These are phyloP conservation scores for Sarcomyxa edulis DNA, from an alignment of 768 basidiomycete species.

Conservation along the genomic window DNA sequence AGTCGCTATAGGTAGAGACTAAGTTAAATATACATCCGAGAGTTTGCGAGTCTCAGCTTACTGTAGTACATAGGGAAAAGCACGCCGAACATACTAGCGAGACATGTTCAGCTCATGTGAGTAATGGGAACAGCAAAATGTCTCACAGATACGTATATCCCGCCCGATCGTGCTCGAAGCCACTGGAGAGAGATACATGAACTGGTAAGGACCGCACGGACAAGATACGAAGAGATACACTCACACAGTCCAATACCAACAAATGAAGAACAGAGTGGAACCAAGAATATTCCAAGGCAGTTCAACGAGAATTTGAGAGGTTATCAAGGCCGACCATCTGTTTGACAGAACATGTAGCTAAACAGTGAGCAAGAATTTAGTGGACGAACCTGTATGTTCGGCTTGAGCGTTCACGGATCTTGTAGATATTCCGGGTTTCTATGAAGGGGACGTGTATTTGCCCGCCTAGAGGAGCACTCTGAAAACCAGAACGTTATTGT, in stretches of 20 bases:
- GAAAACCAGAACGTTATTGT: conserved; percentile 7
- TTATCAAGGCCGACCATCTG: conserved; percentile 58
- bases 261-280: conserved; percentile 54
- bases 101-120: too few relatives aligned
- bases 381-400: conserved; percentile 50
- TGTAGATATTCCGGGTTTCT: conserved; percentile 53
- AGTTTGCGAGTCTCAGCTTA: too few relatives aligned
- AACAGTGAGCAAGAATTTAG: too few relatives aligned
- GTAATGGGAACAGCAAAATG: too few relatives aligned
- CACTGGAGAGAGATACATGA: too few relatives aligned
- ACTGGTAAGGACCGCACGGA: too few relatives aligned
- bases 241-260: conserved; percentile 71
- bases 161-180: conserved; percentile 42
- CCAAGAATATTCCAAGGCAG: conserved; percentile 59
- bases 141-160: conserved; percentile 61
- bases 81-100: conserved; percentile 41
- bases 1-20: conserved; percentile 14
- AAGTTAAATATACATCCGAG: conserved; percentile 33
- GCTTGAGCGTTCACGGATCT: conserved; percentile 63
- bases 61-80: conserved; percentile 58
- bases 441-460: conserved; percentile 63
- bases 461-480: conserved; percentile 48
- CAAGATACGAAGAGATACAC: too few relatives aligned
- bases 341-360: too few relatives aligned
- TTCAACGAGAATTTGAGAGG: conserved; percentile 51